Base-by-base conservation (phyloP, 2,329 filamentous ascomycete species). In the Aspergillus sp. region DNA sequence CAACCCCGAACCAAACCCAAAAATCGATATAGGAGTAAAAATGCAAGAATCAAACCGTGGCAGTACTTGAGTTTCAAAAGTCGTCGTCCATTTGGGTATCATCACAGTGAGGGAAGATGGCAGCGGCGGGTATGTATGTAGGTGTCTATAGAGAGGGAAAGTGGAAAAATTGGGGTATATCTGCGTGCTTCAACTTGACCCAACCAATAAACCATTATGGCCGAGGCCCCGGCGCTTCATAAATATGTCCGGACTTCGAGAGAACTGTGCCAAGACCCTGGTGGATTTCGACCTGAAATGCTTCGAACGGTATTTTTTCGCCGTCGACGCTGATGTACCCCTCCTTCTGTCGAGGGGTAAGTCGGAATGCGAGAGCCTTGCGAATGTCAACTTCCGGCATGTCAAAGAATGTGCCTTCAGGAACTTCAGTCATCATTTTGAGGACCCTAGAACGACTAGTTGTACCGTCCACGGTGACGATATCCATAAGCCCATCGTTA, bases 301-400 rank as follows among this genome's bases (percentile, higher is more conserved):
- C 89, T 66, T 88, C 88, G 71, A 96, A 98, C 0, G 91, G 90
- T 3, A 96, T 82, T 54, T 84, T 83, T 76, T 99, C 95, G 39
- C 95, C 95, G 69, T 98, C 95, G 63, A 99, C 91, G 72, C 91
- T 96, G 71, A 99, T 96, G 72, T 90, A 95, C 2, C 93, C 93
- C 61, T 87, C 83, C 40, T 84, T 79, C 61, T 88, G 77, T 53
- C 85, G 86, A 0, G 95, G 95, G 3, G 88, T 87, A 62, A 99
- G 88, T 43, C 95, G 84, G 71, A 95, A 97, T 0, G 89, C 95
- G n/a, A 84, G 83, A 4, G 97, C 83, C 73, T 99, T 99, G 66
- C 87, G 85, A 73, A 97, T 93, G 31, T 83, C 82, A 12, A 96
- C 89, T 40, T 90, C 82, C 0, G 86, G 83, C 69, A 90, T 86